A percentile compares a stretch with the other conserved stretches of the same genome.
These are phyloP conservation scores for Metschnikowia dekortorum DNA, from an alignment of 805 yeast genomes.

Conservation along the genomic window DNA sequence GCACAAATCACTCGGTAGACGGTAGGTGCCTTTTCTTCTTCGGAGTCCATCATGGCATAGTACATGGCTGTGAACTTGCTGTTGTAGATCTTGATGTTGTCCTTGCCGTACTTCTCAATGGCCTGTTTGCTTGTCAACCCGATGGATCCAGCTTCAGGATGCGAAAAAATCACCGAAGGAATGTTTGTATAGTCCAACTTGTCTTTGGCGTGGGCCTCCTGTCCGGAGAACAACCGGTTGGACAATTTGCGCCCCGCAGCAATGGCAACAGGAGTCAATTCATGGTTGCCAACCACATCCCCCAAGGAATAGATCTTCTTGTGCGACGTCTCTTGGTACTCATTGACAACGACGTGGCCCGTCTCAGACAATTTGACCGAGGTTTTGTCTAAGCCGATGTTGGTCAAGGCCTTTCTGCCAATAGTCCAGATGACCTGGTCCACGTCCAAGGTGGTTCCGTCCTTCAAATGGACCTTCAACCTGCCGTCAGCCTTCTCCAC, in stretches of 20 bases:
- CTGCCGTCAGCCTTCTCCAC: slow-evolving; percentile 34
- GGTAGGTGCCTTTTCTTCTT: slow-evolving; percentile 74
- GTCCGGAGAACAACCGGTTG: slow-evolving; percentile 82
- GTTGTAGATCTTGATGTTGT: slow-evolving; percentile 73
- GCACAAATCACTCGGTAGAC: slow-evolving; percentile 76
- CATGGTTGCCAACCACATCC: slow-evolving; percentile 89
- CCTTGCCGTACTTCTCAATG: slow-evolving; percentile 69
- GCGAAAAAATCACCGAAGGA: slow-evolving; percentile 96
- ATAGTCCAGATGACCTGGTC: slow-evolving; percentile 90
- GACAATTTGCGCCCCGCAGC: slow-evolving; percentile 96
- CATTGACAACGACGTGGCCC: slow-evolving; percentile 75
- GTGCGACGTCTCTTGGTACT: slow-evolving; percentile 77
- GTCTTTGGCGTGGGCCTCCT: slow-evolving; percentile 59
- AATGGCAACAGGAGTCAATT: slow-evolving; percentile 96
- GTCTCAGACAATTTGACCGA: slow-evolving; percentile 60
- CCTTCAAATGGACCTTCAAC: slow-evolving; percentile 35
- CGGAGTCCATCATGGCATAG: slow-evolving; percentile 71
- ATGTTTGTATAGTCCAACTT: slow-evolving; percentile 83
- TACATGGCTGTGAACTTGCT: slow-evolving; percentile 89
- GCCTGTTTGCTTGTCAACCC: slow-evolving; percentile 85
- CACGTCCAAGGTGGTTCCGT: slow-evolving; percentile 45
- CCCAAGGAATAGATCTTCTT: slow-evolving; percentile 79
- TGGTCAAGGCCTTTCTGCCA: slow-evolving; percentile 78
- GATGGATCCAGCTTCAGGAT: slow-evolving; percentile 95
- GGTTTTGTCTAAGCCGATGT: slow-evolving; percentile 70